phyloP scores from a whole-genome alignment of 371 early-diverging fungal genomes.

The Coemansia sp. region DNA sequence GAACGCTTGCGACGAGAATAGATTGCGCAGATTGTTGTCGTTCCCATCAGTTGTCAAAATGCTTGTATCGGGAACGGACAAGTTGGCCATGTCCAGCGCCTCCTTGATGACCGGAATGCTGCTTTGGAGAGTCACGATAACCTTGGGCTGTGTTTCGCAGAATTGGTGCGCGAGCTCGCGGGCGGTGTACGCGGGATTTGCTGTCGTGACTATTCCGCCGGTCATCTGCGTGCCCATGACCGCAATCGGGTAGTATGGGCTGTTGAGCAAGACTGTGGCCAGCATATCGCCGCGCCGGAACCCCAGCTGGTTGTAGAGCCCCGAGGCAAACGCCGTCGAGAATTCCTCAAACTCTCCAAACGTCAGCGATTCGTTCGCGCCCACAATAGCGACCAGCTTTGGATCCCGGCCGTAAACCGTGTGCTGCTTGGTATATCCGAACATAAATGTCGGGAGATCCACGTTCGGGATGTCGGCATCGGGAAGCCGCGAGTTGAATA shows the following conservation, averaged over 20 bases:
- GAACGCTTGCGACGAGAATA: conserved; percentile 23
- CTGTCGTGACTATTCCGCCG: conserved; percentile 70
- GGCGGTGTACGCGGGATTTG: conserved; percentile 74
- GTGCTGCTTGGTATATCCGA: conserved; percentile 27
- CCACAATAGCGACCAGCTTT: conserved; percentile 59
- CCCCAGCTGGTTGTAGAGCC: conserved; percentile 60
- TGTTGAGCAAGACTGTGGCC: conserved; percentile 70
- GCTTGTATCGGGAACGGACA: conserved; percentile 12
- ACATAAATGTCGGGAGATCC: conserved; percentile 69
- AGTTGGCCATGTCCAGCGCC: conserved; percentile 29
- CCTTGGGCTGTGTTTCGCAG: conserved; percentile 32
- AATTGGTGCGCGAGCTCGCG: conserved; percentile 67
- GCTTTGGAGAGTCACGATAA: conserved; percentile 28
- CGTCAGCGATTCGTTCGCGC: conserved; percentile 57
- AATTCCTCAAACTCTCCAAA: conserved; percentile 61
- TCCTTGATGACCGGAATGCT: conserved; percentile 25
- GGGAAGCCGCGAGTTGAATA: conserved; percentile 55
- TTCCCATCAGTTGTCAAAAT: conserved; percentile 37
- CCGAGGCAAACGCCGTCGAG: conserved; percentile 66
- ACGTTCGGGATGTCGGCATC: conserved; percentile 59
- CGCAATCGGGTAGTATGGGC: conserved; percentile 58
- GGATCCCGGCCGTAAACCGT: conserved; percentile 39
- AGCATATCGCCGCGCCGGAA: conserved; percentile 68
- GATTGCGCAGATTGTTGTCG: background rate
- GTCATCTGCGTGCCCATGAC: conserved; percentile 55